These are phyloP conservation scores for Gnomoniopsis smithogilvyi DNA, from an alignment of 2,329 filamentous ascomycete genomes.

Conservation along the genomic window DNA sequence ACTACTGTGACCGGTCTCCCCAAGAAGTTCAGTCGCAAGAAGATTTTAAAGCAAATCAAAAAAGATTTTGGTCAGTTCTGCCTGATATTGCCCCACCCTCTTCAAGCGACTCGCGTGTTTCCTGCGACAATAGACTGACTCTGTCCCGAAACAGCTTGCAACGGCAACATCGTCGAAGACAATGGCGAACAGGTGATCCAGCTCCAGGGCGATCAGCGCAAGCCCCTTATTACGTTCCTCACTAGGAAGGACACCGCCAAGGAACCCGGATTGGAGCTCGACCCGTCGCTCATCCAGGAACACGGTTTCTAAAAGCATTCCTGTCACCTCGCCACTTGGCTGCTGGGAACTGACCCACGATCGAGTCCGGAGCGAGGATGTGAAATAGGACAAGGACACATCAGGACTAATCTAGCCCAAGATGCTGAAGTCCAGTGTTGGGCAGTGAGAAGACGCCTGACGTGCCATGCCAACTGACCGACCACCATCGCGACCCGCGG, in stretches of 20 bases:
- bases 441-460: slow-evolving; percentile 12
- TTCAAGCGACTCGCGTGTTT: slow-evolving; percentile 5
- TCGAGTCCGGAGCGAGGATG: slow-evolving; percentile 10
- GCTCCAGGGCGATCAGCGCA: slow-evolving; percentile 98
- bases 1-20: slow-evolving; percentile 98
- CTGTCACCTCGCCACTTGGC: slow-evolving; percentile 11
- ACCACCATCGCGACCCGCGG: slow-evolving; percentile 4
- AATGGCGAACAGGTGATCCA: slow-evolving; percentile 98
- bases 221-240: slow-evolving; percentile 97
- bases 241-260: slow-evolving; percentile 71
- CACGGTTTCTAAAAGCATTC: slow-evolving; percentile 29
- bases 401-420: slow-evolving; percentile 13
- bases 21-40: slow-evolving; percentile 99
- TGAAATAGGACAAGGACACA: slow-evolving; percentile 3
- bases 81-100: neutral
- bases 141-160: slow-evolving; percentile 67
- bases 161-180: slow-evolving; percentile 98
- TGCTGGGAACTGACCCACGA: slow-evolving; percentile 1
- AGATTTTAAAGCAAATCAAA: slow-evolving; percentile 99
- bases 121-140: slow-evolving; percentile 18
- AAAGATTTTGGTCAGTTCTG: slow-evolving; percentile 83
- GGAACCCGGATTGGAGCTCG: slow-evolving; percentile 71
- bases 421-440: slow-evolving; percentile 14
- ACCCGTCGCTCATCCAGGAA: slow-evolving; percentile 96
- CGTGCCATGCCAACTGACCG: slow-evolving; percentile 9